Base-by-base conservation (phyloP, 2,329 filamentous ascomycete species). In the Aureobasidium melanogenum region DNA sequence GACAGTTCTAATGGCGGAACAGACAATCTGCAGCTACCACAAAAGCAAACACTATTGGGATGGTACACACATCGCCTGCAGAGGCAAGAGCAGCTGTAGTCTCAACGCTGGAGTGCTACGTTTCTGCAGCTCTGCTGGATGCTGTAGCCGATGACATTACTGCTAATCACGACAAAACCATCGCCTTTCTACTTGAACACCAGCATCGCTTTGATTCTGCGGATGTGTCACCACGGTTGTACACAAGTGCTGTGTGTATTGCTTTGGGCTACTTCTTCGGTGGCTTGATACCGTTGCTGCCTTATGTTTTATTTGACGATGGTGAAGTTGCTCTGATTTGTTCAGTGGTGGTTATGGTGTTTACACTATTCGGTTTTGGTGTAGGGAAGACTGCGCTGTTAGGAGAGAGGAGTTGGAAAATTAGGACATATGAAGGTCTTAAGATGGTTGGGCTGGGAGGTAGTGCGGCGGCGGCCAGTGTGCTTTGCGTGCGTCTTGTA, bases 201-300 rank as follows among this genome's bases (percentile, higher is more conserved):
- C 76, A 80, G 64, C 73, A 76, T 52, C 73, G 79, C 43, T 67
- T 73, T 1, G 72, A 74, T 62, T 77, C 77, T 1, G 74, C 77
- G 46, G 74, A 73, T 54, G 75, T 77, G 52, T 60, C 66, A 19
- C 65, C 64, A 2, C 73, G 76, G 62, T 77, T 77, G 12, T 78
- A 74, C 68, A 74, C 74, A 47, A 86, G 83, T 0, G 87, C 85
- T 2, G 65, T 85, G 28, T 88, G 84, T 9, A 87, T 90, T 67
- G 84, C 86, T 0, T 68, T 84, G 17, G 85, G 85, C 38, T 90
- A 90, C 70, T 85, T 89, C 57, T 71, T 89, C 24, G 87, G 87
- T 22, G 87, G 87, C 0, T 76, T 89, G 59, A 80, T 89, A n/a
- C 87, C 87, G 15, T 79, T 89, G 67, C 73, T 88, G 44, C 87